A percentile compares a stretch with the other conserved stretches of the same genome.
phyloP scores from a whole-genome alignment of 306 rosid genomes.

The Nissolia schottii region DNA sequence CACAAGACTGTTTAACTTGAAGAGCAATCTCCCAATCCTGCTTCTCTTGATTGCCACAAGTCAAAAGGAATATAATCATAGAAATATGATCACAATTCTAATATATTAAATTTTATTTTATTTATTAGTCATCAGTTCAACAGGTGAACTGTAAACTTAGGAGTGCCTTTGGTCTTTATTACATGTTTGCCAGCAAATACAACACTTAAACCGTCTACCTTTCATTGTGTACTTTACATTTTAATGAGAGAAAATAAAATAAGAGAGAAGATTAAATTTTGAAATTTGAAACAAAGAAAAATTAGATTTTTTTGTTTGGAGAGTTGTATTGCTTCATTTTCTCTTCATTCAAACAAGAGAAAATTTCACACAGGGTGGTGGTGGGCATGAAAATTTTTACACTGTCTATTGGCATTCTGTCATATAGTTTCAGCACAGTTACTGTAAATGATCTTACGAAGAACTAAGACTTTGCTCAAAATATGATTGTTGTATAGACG shows the following conservation, averaged over 20 bases:
- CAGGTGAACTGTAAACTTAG: background rate
- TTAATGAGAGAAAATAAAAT: background rate
- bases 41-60: background rate
- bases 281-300: background rate
- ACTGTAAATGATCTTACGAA: background rate
- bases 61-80: background rate
- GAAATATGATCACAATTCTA: background rate
- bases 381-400: background rate
- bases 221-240: background rate
- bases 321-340: background rate
- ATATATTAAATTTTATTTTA: background rate
- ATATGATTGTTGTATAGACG: background rate
- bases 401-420: background rate
- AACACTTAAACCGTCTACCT: background rate
- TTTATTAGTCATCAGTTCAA: background rate
- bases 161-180: background rate
- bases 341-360: background rate
- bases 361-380: background rate
- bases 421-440: background rate
- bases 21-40: background rate
- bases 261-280: background rate
- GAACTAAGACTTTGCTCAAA: background rate
- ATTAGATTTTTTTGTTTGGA: background rate
- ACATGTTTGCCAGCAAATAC: background rate
- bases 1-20: constrained; percentile 13